These are phyloP conservation scores for Rheum nobile DNA, from an alignment of 148 eudicot species.

Conservation along the genomic window DNA sequence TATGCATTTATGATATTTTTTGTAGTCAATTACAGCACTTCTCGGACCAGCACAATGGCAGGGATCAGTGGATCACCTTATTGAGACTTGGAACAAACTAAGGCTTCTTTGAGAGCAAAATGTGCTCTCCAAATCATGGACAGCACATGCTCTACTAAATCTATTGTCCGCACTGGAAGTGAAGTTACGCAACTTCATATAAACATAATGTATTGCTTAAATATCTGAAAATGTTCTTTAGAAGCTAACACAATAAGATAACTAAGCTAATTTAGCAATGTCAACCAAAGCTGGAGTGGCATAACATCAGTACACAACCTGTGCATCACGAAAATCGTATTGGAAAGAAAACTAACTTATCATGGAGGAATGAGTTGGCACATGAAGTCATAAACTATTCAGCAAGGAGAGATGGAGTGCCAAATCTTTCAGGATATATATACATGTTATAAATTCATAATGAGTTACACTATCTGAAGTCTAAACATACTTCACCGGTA, in stretches of 20 bases:
- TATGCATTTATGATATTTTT: background rate
- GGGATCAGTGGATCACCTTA: background rate
- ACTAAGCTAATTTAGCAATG: background rate
- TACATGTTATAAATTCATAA: too few relatives aligned
- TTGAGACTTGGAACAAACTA: background rate
- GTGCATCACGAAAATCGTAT: background rate
- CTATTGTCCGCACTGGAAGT: background rate
- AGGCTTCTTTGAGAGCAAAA: background rate
- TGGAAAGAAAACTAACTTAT: background rate
- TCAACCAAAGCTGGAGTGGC: background rate
- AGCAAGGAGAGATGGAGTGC: too few relatives aligned
- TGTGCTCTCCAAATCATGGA: background rate
- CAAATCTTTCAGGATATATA: too few relatives aligned
- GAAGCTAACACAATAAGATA: background rate
- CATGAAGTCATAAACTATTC: too few relatives aligned
- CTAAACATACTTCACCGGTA: background rate
- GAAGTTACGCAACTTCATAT: background rate
- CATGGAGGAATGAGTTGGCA: background rate
- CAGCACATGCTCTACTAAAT: background rate
- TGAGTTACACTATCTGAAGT: background rate
- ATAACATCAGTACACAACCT: background rate
- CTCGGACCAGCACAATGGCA: background rate
- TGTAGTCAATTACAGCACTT: background rate
- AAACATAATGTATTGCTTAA: background rate
- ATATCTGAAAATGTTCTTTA: background rate